Evolutionary conservation across 352 stramenopile genomes (phyloP).

Genomic region (Phytopythium litorale): DNA sequence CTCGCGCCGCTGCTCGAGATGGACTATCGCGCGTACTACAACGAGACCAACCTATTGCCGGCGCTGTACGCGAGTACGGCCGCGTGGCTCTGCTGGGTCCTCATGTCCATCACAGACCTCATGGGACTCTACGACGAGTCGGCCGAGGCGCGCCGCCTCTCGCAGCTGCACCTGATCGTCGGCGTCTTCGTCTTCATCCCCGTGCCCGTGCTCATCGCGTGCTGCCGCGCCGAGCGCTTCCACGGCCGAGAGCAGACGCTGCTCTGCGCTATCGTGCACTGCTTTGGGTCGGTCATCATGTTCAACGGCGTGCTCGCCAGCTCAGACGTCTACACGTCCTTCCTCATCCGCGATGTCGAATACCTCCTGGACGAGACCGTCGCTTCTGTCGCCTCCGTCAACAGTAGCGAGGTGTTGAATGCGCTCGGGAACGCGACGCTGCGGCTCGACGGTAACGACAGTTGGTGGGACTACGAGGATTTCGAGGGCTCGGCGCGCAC

Average conservation of each 20-base stretch:
- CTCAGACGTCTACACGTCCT: slow-evolving; percentile 34
- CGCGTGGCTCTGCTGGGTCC: slow-evolving; percentile 54
- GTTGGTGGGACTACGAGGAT: slow-evolving; percentile 64
- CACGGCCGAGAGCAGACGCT: slow-evolving; percentile 52
- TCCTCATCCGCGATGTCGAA: slow-evolving; percentile 51
- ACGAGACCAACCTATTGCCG: slow-evolving; percentile 57
- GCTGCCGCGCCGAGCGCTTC: slow-evolving; percentile 49
- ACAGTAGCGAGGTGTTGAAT: neutral
- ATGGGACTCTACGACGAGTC: slow-evolving; percentile 38
- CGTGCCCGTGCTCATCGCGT: slow-evolving; percentile 49
- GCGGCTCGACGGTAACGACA: slow-evolving; percentile 22
- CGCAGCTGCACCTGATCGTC: slow-evolving; percentile 33
- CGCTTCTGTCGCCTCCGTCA: slow-evolving; percentile 5
- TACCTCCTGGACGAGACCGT: slow-evolving; percentile 39
- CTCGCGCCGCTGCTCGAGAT: slow-evolving; percentile 49
- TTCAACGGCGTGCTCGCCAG: slow-evolving; percentile 40
- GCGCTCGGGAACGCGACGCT: slow-evolving; percentile 12
- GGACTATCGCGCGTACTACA: slow-evolving; percentile 82
- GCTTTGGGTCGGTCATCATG: slow-evolving; percentile 53
- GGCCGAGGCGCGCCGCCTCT: slow-evolving; percentile 22
- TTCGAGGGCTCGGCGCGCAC: slow-evolving; percentile 41
- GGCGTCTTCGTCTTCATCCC: slow-evolving; percentile 55
- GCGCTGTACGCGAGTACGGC: slow-evolving; percentile 59
- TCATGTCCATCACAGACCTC: slow-evolving; percentile 37
- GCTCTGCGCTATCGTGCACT: slow-evolving; percentile 64